phyloP scores from a whole-genome alignment of 2,329 filamentous ascomycete species.

The Venturia effusa region DNA sequence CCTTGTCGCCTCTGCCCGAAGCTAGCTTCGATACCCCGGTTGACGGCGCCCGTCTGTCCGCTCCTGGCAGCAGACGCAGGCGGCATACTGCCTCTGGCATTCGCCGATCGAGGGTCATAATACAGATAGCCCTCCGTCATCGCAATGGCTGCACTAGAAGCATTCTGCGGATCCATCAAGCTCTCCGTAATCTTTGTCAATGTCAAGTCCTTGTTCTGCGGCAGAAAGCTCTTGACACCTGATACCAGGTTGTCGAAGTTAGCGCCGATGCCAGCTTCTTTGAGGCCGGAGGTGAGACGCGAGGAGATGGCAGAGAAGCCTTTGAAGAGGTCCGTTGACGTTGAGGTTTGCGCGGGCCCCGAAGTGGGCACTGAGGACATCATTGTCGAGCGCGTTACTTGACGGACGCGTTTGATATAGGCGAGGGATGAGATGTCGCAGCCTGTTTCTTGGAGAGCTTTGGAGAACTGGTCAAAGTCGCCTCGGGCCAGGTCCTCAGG shows the following conservation, averaged over 20 bases:
- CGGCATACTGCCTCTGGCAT: slow-evolving; percentile 84
- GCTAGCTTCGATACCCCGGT: slow-evolving; percentile 60
- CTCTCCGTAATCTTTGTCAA: slow-evolving; percentile 97
- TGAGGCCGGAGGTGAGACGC: slow-evolving; percentile 84
- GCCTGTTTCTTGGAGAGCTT: slow-evolving; percentile 65
- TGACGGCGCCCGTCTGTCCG: slow-evolving; percentile 22
- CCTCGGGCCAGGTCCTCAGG: slow-evolving; percentile 75
- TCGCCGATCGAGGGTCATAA: slow-evolving; percentile 89
- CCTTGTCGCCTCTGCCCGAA: slow-evolving; percentile 87
- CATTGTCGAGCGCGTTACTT: slow-evolving; percentile 97
- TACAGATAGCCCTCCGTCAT: slow-evolving; percentile 97
- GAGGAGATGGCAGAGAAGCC: slow-evolving; percentile 88
- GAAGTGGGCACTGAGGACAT: slow-evolving; percentile 67
- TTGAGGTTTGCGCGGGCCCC: slow-evolving; percentile 48
- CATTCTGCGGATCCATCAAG: slow-evolving; percentile 89
- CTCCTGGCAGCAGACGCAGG: slow-evolving; percentile 40
- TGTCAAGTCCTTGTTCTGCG: slow-evolving; percentile 87
- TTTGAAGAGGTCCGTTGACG: slow-evolving; percentile 73
- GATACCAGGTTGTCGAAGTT: slow-evolving; percentile 94
- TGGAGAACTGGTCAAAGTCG: slow-evolving; percentile 79
- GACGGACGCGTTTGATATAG: slow-evolving; percentile 82
- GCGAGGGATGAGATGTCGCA: slow-evolving; percentile 67
- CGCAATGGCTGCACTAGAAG: slow-evolving; percentile 81
- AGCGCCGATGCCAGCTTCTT: slow-evolving; percentile 73
- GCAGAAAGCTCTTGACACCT: slow-evolving; percentile 97